phyloP scores from a whole-genome alignment of 805 yeast species.

The Zygotorulaspora florentina region DNA sequence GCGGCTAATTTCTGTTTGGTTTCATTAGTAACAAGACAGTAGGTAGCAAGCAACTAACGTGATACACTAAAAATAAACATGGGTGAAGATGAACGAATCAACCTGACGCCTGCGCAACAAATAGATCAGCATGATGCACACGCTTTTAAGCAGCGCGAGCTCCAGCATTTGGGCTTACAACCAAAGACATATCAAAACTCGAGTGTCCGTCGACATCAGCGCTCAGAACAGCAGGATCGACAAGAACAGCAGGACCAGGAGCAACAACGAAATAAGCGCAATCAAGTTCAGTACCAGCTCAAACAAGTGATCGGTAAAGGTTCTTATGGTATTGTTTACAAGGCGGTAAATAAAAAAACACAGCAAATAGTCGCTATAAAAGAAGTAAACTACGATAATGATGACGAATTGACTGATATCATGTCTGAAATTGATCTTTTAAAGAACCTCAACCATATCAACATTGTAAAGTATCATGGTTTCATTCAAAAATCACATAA shows the following conservation, averaged over 20 bases:
- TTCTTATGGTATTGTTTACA: constrained; percentile 84
- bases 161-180: background rate
- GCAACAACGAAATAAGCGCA: constrained; percentile 17
- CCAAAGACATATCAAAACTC: no score
- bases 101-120: constrained; percentile 26
- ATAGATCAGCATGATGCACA: constrained; percentile 6
- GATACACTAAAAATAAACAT: background rate
- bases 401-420: constrained; percentile 60
- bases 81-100: constrained; percentile 15
- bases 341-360: constrained; percentile 63
- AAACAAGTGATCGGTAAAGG: constrained; percentile 78
- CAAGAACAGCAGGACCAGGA: constrained; percentile 6
- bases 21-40: background rate
- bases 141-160: background rate
- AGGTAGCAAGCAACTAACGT: background rate
- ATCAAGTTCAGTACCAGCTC: constrained; percentile 45
- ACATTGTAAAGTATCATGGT: constrained; percentile 89
- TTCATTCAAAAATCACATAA: constrained; percentile 65
- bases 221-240: constrained; percentile 8
- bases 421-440: constrained; percentile 68
- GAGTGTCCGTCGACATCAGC: constrained; percentile 3
- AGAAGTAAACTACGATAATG: constrained; percentile 65
- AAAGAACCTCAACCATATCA: constrained; percentile 75
- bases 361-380: constrained; percentile 74
- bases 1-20: constrained; percentile 9